Conservation (phyloP, 2,329 filamentous ascomycete species). For the Penicillium sp. region DNA sequence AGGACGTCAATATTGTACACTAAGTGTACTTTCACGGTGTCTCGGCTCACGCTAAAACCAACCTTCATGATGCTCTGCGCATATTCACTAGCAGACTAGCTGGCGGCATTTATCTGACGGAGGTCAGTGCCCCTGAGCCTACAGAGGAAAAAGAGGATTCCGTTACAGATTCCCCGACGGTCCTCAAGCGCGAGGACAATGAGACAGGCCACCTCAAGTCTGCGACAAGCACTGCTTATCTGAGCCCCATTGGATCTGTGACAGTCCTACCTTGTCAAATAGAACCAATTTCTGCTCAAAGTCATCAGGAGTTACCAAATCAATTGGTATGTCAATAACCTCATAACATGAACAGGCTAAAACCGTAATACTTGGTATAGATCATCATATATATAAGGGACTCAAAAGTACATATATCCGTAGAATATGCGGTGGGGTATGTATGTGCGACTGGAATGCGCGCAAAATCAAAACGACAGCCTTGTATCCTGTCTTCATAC, state of each 20-base stretch:
- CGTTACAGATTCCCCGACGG: conserved; percentile 61
- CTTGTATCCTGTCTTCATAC: neutral
- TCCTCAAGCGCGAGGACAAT: conserved; percentile 61
- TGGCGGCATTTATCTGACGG: conserved; percentile 67
- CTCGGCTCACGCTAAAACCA: conserved; percentile 57
- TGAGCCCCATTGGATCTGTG: no score
- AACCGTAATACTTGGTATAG: neutral
- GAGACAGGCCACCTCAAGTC: conserved; percentile 17
- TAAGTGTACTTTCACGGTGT: conserved; percentile 52
- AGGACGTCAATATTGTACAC: conserved; percentile 6
- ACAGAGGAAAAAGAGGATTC: conserved; percentile 62
- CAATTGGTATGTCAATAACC: neutral
- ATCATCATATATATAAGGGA: neutral
- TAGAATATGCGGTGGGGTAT: conserved; percentile 3
- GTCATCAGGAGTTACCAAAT: neutral
- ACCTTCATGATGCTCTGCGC: conserved; percentile 67
- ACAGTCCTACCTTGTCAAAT: no score
- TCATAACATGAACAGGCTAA: neutral
- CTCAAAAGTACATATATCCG: neutral
- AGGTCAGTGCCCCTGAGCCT: conserved; percentile 62
- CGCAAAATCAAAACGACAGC: neutral
- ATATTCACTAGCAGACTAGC: conserved; percentile 63
- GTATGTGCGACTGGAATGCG: conserved; percentile 3
- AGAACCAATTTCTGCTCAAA: neutral
- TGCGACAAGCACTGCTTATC: conserved; percentile 4